Evolutionary conservation across 2,329 filamentous ascomycete genomes (phyloP), one percentile per base, ranked within the genome.

Genomic region (Claviceps capensis): DNA sequence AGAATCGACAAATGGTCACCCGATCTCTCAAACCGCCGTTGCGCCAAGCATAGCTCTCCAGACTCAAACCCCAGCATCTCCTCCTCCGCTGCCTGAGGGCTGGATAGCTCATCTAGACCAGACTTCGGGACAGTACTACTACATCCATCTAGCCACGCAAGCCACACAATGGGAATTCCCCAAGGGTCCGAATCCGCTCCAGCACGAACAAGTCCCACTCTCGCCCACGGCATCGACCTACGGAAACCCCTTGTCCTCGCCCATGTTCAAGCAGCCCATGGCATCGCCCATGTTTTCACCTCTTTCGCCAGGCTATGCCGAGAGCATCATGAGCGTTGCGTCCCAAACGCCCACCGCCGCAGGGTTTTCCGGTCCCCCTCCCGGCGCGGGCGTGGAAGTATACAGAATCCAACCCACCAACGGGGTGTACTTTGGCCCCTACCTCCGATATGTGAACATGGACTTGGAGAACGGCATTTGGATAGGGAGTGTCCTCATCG

Each of bases 141-240:
- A 98, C 63, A 98, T 98, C 54, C 93, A 98, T 66, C 76, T 98
- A 34, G 86, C 90, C 1, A 90, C 88, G 0, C 93, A 97, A 64
- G 88, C 90, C 2, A 98, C 93, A 0, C 93, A 98, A 65, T 98
- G 93, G 93, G 93, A 98, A 63, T 97, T 97, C 59, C 93, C 93
- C 30, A 97, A 96, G 69, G 91, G 91, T 0, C 90, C 90, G 0
- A 95, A 88, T 23, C 91, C 91, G 1, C 75, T 96, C 51, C 86
- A 88, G 56, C 79, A 95, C 57, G 89, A 94, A 54, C 78, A 86
- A 14, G 76, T 82, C 16, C 91, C 91, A 0, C 71, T 96, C 52
- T 96, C 91, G 6, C 91, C 91, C 0, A 84, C 85, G 1, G 81
- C 81, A 5, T 88, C 83, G 48, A 84, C 83, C 0, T 89, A 88